These are phyloP conservation scores for Bolboschoenus planiculmis DNA, from an alignment of 176 grass and related monocot genomes.

Conservation along the genomic window DNA sequence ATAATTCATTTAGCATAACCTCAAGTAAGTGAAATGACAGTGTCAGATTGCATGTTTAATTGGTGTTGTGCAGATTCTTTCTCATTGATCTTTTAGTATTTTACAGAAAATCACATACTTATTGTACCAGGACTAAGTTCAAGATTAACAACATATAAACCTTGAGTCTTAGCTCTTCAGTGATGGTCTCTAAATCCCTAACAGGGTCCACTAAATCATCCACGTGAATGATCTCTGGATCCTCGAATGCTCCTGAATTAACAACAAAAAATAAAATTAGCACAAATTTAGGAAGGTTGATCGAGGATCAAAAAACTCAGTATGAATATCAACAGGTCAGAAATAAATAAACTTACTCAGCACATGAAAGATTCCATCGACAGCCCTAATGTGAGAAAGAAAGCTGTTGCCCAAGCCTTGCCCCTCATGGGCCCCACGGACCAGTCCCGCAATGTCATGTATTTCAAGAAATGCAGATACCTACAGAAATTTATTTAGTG, in stretches of 20 bases:
- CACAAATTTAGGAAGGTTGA: not conserved
- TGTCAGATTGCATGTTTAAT: not conserved
- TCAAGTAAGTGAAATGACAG: not conserved
- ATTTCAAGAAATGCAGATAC: slow-evolving; percentile 87
- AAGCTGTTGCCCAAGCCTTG: slow-evolving; percentile 91
- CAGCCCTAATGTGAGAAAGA: slow-evolving; percentile 91
- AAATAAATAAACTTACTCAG: slow-evolving; percentile 55
- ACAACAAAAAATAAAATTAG: slow-evolving; percentile 4
- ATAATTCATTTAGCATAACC: not conserved
- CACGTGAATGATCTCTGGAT: slow-evolving; percentile 83
- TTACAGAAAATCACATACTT: not conserved
- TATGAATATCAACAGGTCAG: not conserved
- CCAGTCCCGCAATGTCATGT: slow-evolving; percentile 92
- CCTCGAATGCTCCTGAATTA: slow-evolving; percentile 92
- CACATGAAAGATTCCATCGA: slow-evolving; percentile 99
- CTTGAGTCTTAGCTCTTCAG: slow-evolving; percentile 89
- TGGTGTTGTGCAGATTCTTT: not conserved
- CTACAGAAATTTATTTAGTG: slow-evolving; percentile 21
- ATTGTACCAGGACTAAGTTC: not conserved
- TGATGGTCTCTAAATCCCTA: slow-evolving; percentile 93
- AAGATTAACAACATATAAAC: slow-evolving; percentile 33
- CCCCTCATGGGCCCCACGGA: slow-evolving; percentile 85
- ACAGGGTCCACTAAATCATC: slow-evolving; percentile 95
- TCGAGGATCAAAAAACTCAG: not conserved
- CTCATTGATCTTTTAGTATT: not conserved